Base-by-base conservation (phyloP, 1,139 yeast species). In the Debaryomyces coudertii region DNA sequence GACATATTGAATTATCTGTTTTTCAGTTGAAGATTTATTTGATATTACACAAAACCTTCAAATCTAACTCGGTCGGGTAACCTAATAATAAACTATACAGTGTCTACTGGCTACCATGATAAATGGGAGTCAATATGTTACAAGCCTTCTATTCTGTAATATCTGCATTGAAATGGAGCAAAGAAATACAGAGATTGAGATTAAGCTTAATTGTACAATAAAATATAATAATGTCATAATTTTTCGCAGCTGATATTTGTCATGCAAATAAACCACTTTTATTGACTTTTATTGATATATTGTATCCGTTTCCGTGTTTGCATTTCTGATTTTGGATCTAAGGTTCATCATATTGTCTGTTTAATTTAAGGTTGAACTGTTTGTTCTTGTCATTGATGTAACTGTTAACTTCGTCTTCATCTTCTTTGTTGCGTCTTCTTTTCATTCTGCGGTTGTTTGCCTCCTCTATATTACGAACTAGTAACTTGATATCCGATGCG, bases 371-470 rank as follows among this genome's bases (percentile, higher is more conserved):
- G 65, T 89, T 90, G 66, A 89, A 90, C 57, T 85, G 87, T 58
- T 78, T 79, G 71, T 90, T 90, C 64, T 85, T 86, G 49, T 86
- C 92, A 60, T 87, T 89, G 60, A 90, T 80, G 57, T 62, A 70
- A 28, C 65, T 57, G 6, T 71, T 76, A 8, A 64, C 73, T 3
- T 67, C 62, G 8, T 55, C 73, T 9, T 68, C 73, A 14, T 57
- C 69, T 5, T 57, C 56, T 30, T 60, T 58, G 44, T 58, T 66
- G 35, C 75, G 66, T 65, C 47, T 60, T 50, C 39, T 51, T 11
- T 56, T 62, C 56, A 57, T 54, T 37, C 66, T 62, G 27, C 66
- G 49, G 5, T 55, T 62, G 40, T 71, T 74, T 40, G 72, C 70
- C 34, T 70, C 70, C 30, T 67, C 63, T 31, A 82, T 53, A 6